These are phyloP conservation scores for Ramaria sp. DNA, from an alignment of 768 basidiomycete species.

Conservation along the genomic window DNA sequence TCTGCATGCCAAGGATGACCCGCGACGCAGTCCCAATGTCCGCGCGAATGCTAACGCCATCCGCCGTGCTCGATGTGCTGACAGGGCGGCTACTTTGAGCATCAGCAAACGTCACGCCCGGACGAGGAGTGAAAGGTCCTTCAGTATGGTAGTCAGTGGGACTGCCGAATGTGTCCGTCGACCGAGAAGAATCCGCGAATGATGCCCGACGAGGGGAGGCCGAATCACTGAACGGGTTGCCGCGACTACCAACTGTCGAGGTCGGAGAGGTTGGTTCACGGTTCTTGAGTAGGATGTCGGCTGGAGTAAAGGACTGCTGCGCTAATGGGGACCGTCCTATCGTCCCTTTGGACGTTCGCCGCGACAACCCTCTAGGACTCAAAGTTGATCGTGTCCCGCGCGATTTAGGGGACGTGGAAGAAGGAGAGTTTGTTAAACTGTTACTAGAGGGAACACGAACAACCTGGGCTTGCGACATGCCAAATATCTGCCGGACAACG, in stretches of 20 bases:
- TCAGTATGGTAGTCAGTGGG: conserved; percentile 3
- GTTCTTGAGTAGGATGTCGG: conserved; percentile 8
- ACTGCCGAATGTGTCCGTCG: conserved; percentile 8
- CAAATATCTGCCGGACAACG: conserved; percentile 57
- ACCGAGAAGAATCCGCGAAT: neutral
- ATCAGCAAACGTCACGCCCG: conserved; percentile 51
- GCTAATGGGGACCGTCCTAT: conserved; percentile 7
- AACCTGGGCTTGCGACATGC: conserved; percentile 71
- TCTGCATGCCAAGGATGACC: conserved; percentile 45
- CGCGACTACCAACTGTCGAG: conserved; percentile 21
- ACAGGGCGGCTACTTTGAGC: conserved; percentile 38
- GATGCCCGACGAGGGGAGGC: neutral
- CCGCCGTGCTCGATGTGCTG: conserved; percentile 12
- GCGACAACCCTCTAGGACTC: neutral
- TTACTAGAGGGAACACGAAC: conserved; percentile 39
- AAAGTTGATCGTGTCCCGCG: neutral
- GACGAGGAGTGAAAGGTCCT: conserved; percentile 12
- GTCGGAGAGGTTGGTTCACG: conserved; percentile 23
- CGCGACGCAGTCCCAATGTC: conserved; percentile 58
- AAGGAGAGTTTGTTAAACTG: neutral
- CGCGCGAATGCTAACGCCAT: conserved; percentile 18
- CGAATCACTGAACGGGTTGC: conserved; percentile 6
- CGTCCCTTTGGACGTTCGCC: neutral
- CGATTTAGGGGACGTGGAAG: neutral
- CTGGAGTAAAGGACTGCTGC: conserved; percentile 8